phyloP scores from a whole-genome alignment of 257 asterid species.

The Linaria vulgaris region DNA sequence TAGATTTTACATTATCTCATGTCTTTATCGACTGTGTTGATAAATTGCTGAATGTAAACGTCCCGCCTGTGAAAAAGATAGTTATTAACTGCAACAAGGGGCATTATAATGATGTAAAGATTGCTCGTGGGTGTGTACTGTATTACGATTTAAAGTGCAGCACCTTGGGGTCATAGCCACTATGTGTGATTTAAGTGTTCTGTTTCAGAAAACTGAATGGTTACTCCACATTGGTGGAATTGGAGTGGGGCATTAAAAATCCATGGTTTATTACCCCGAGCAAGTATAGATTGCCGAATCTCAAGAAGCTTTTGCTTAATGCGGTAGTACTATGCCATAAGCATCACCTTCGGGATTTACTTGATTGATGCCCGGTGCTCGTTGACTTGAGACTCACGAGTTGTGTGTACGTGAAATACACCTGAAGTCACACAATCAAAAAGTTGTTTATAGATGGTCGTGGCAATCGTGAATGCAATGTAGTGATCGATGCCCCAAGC shows the following conservation, averaged over 20 bases:
- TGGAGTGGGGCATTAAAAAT: slow-evolving; percentile 4
- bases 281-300: no score
- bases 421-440: neutral
- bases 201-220: neutral
- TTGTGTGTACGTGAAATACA: neutral
- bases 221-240: neutral
- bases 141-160: neutral
- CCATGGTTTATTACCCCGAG: no score
- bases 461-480: neutral
- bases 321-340: no score
- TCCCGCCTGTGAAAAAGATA: neutral
- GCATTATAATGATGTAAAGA: neutral
- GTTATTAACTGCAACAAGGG: neutral
- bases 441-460: neutral
- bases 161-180: neutral
- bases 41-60: no score
- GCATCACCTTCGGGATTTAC: no score
- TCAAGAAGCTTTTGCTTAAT: no score
- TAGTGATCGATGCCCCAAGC: neutral
- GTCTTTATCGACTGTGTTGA: no score
- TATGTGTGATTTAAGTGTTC: neutral
- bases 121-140: neutral
- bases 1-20: no score
- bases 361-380: neutral
- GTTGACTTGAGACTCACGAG: neutral